Base-by-base conservation (phyloP, 2,329 filamentous ascomycete genomes). In the Microsporum audouinii region DNA sequence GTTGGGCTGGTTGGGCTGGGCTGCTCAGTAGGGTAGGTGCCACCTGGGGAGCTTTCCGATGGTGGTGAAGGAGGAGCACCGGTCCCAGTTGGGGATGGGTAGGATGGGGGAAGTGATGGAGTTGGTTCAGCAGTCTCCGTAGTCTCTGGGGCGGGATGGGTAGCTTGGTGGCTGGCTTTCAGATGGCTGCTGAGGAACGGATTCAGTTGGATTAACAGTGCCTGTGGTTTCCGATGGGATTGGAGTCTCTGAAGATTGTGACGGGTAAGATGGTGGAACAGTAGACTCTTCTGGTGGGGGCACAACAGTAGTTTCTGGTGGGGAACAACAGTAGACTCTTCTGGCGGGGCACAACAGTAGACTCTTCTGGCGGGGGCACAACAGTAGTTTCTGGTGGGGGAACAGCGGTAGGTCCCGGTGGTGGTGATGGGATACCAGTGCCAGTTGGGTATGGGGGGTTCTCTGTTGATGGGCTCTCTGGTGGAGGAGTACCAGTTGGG, bases 51-150 rank as follows among this genome's bases (percentile, higher is more conserved):
- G 14, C 8, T 39, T 39, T 39, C 36, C 10, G 31, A 61, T 65
- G 45, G 63, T 63, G 43, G 60, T 49, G 33, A 58, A 33, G 58
- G 63, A 62, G 57, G 68, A 70, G 60, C 23, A 27, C 49, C 57
- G 17, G 57, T 51, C 55, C 7, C 49, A 55, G 49, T 55, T 14
- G 49, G 60, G 57, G 34, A 59, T 58, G 51, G 17, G 17, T 23
- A 23, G 17, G 17, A 23, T 23, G 17, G 17, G 17, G 17, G 17
- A 23, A 23, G 60, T 36, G 29, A 45, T 55, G 45, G 58, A 65
- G 58, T 61, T 34, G 34, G 31, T 17, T 43, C 60, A 64, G 12
- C 23, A 17, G 6, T 45, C 33, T 17, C 49, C 5, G 29, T 17
- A 23, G 17, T 23, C 17, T 23, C 17, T 23, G 17, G 14, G 39